Evolutionary conservation across 805 yeast genomes (phyloP).

Genomic region (Candida tibetensis): DNA sequence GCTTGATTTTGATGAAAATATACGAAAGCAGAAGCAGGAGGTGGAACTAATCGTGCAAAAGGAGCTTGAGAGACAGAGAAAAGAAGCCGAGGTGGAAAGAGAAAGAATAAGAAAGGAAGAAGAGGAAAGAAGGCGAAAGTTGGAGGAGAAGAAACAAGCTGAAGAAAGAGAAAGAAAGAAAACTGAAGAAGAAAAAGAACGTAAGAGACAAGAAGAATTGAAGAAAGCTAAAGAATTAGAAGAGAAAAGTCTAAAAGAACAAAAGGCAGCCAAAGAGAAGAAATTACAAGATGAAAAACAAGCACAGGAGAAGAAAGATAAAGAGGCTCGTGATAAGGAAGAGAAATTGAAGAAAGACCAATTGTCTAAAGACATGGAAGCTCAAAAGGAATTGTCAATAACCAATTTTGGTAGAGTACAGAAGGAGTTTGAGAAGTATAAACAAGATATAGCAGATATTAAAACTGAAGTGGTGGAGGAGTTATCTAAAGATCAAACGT

Average conservation of each 20-base stretch:
- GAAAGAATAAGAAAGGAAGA: constrained; percentile 16
- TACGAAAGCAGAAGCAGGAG: constrained; percentile 5
- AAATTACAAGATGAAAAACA: constrained; percentile 19
- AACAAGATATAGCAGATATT: constrained; percentile 52
- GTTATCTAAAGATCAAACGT: constrained; percentile 47
- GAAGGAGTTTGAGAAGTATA: constrained; percentile 45
- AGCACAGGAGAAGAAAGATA: constrained; percentile 16
- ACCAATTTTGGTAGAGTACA: constrained; percentile 40
- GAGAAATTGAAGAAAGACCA: constrained; percentile 3
- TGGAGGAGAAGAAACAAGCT: constrained; percentile 9
- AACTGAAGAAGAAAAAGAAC: neutral
- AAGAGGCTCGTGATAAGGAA: constrained; percentile 3
- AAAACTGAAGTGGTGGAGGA: constrained; percentile 58
- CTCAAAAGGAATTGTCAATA: constrained; percentile 26
- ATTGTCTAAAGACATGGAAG: constrained; percentile 14
- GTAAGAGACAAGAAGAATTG: constrained; percentile 5
- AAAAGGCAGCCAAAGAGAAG: constrained; percentile 10
- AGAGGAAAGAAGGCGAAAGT: constrained; percentile 13
- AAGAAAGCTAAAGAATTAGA: constrained; percentile 8
- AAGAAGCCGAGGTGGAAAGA: constrained; percentile 10
- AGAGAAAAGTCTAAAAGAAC: constrained; percentile 7
- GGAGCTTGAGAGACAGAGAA: constrained; percentile 9
- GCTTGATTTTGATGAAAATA: neutral
- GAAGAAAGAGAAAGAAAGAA: constrained; percentile 5
- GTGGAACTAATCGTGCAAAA: constrained; percentile 8